Evolutionary conservation across 2,329 filamentous ascomycete species (phyloP).

Genomic region (Diaporthe sp.): DNA sequence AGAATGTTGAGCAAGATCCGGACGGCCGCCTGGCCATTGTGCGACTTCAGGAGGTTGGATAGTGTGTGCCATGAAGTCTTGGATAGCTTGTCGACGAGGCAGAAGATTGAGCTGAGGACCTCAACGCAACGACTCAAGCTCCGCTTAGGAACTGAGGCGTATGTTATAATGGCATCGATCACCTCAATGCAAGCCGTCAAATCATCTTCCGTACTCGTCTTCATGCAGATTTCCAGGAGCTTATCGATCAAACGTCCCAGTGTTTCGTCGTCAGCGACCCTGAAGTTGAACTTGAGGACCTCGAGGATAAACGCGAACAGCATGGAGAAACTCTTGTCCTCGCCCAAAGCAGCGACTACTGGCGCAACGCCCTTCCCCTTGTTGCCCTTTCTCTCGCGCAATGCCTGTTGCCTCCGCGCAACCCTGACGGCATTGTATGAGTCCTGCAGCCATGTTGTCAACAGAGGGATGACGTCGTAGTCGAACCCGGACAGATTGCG

Average conservation of each 20-base stretch:
- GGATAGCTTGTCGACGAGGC: constrained; percentile 71
- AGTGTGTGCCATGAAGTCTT: constrained; percentile 79
- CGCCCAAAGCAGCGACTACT: constrained; percentile 55
- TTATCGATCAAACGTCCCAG: constrained; percentile 73
- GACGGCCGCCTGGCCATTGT: constrained; percentile 79
- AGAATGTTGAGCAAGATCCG: constrained; percentile 75
- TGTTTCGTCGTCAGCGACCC: constrained; percentile 74
- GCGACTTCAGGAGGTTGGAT: constrained; percentile 79
- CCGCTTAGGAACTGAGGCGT: constrained; percentile 75
- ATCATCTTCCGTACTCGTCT: constrained; percentile 75
- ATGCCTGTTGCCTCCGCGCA: constrained; percentile 64
- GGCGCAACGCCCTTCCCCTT: constrained; percentile 53
- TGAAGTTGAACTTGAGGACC: constrained; percentile 83
- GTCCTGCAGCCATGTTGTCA: constrained; percentile 72
- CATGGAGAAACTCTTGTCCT: constrained; percentile 73
- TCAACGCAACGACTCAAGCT: constrained; percentile 77
- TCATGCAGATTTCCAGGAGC: constrained; percentile 76
- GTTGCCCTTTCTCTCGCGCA: constrained; percentile 54
- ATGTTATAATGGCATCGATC: constrained; percentile 79
- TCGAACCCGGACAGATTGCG: constrained; percentile 76
- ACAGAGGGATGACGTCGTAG: constrained; percentile 74
- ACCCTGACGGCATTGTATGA: constrained; percentile 67
- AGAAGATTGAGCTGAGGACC: constrained; percentile 80
- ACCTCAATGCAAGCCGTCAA: constrained; percentile 77
- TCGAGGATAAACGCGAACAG: constrained; percentile 77